Evolutionary conservation across 139 green algal genomes (phyloP), one percentile per base, ranked within the genome.

Genomic region (Edaphochlamys debaryana): DNA sequence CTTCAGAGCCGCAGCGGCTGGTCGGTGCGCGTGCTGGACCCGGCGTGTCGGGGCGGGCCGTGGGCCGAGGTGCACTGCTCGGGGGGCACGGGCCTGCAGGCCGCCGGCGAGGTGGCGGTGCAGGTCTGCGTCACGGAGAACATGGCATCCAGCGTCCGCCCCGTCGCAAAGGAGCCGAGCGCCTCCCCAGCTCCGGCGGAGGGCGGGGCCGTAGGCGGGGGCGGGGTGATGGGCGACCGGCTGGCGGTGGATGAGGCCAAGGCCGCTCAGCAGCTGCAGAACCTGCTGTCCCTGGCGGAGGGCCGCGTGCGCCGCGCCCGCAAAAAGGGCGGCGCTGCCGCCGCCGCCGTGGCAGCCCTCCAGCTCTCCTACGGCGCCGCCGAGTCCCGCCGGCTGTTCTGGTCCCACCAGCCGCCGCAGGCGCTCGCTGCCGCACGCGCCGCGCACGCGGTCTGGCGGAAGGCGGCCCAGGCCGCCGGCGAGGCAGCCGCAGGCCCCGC

Each of bases 341-440:
- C 34, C 9, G 64, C 5, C 34, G 34, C 34, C 34, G 29, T 29
- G 15, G 15, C 15, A 34, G 40, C 30, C 29, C 19, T 58, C 73
- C 58, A 60, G 73, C 38, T 69, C 15, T 27, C 34, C 40, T 45
- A n/a, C 38, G 74, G 74, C 29, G 4, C 56, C 30, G 74, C 40
- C 41, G 74, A 81, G 41, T 58, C 74, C 7, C 58, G 41, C 15
- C 30, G 41, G 34, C 37, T 81, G 3, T 81, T 72, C 60, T 81
- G 74, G 74, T 63, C 40, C 0, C 30, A 58, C 4, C 74, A 81
- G 60, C 74, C 74, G 6, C 13, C 38, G 17, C 29, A 40, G 1
- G 60, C 60, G 41, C 38, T 63, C 36, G 37, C 13, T 1, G 56
- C 73, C 0, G 73, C 56, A 29, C 56, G 56, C 8, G 25, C 37